Base-by-base conservation (phyloP, 192 early-diverging fungal genomes). In the Coemansia biformis region DNA sequence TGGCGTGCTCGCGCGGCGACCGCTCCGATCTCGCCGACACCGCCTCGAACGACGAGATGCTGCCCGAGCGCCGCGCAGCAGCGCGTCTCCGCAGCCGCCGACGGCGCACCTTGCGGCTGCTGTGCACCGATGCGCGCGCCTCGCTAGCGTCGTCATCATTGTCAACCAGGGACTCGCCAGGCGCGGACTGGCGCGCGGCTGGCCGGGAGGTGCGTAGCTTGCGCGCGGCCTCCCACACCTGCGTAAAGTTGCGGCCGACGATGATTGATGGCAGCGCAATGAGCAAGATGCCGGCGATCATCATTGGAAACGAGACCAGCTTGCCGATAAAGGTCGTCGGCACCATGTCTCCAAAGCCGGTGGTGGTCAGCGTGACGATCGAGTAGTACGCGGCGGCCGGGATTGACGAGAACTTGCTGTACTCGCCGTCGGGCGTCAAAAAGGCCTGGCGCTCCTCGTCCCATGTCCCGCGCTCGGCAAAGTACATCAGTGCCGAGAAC, bases 181-280 rank as follows among this genome's bases (percentile, higher is more conserved):
- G 48, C 2, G 53, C 47, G 38, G 54, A 52, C 12, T 8, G 10
- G 17, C 60, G 68, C n/a, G 37, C 12, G 0, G 23, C 33, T 6
- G 68, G 19, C 23, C 57, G 26, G 39, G 59, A 61, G 21, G 41
- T 31, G 29, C 70, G 57, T 34, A 57, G 65, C 51, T 61, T 74
- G 49, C 70, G 70, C 14, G 70, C 70, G 16, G 79, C 78, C 48
- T 90, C 86, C 86, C 86, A 90, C 13, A 90, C 88, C 36, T 84
- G 70, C 3, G 86, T 88, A 54, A 88, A 90, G 54, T 90, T 86
- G 26, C 86, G 62, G 15, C 88, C 88, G 28, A 90, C 85, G 50
- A 90, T 88, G 44, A 90, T 90, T 5, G 88, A 90, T 10, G 88
- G 88, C 50, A 90, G 50, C 0, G 87, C 84, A 59, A 90, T 90